Evolutionary conservation across 1,139 yeast genomes (phyloP).

Genomic region (Pichia sp.): DNA sequence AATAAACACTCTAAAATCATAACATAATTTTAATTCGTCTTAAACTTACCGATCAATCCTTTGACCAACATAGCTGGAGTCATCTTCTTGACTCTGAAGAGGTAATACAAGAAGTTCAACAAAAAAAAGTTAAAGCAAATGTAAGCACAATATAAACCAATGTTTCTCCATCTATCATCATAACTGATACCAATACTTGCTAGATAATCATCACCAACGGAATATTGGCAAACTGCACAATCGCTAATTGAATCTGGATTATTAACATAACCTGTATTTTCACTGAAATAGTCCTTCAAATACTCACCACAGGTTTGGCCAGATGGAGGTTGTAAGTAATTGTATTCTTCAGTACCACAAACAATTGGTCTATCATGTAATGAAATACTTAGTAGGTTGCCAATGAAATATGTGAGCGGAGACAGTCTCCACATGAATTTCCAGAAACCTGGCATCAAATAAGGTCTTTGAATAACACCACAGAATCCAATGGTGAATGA

Average conservation of each 20-base stretch:
- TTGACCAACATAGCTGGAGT: too few species aligned
- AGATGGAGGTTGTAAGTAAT: constrained; percentile 43
- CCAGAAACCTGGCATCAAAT: constrained; percentile 60
- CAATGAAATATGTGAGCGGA: constrained; percentile 59
- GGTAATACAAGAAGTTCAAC: constrained; percentile 11
- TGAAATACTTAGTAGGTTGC: constrained; percentile 41
- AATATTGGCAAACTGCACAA: constrained; percentile 53
- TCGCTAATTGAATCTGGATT: constrained; percentile 41
- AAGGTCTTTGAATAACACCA: constrained; percentile 53
- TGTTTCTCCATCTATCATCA: constrained; percentile 52
- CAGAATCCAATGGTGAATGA: constrained; percentile 48
- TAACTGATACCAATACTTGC: constrained; percentile 35
- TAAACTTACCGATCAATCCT: too few species aligned
- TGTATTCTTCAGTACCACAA: constrained; percentile 44
- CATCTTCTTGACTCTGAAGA: constrained; percentile 9
- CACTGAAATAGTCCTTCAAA: constrained; percentile 29
- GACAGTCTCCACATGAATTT: constrained; percentile 59
- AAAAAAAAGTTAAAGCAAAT: constrained; percentile 37
- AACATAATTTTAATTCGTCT: too few species aligned
- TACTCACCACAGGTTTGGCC: constrained; percentile 51
- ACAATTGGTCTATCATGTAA: constrained; percentile 45
- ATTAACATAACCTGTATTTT: constrained; percentile 42
- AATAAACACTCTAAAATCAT: too few species aligned
- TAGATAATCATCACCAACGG: constrained; percentile 48
- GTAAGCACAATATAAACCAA: constrained; percentile 54